phyloP scores from a whole-genome alignment of 2,329 filamentous ascomycete genomes.

The Stenocarpella maydis region DNA sequence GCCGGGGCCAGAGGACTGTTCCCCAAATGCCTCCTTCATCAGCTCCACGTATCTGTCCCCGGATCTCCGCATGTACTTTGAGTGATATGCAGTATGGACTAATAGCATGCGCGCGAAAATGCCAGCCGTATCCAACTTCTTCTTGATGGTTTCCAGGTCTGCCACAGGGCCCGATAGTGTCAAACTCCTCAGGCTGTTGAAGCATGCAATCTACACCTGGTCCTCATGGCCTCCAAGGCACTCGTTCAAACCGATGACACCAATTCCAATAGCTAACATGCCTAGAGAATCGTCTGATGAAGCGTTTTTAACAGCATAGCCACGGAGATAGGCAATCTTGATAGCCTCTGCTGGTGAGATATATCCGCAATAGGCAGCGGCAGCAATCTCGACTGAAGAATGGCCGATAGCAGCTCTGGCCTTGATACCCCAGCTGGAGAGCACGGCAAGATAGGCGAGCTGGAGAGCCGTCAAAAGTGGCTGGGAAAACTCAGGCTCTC shows the following conservation, averaged over 20 bases:
- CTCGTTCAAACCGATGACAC: neutral
- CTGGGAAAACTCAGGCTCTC: slow-evolving; percentile 12
- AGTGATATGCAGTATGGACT: slow-evolving; percentile 46
- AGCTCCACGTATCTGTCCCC: too few relatives aligned
- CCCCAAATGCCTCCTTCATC: too few relatives aligned
- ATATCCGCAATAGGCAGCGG: slow-evolving; percentile 44
- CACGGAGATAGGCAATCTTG: slow-evolving; percentile 46
- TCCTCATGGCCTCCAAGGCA: neutral
- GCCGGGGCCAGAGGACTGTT: too few relatives aligned
- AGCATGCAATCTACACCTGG: neutral
- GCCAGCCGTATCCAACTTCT: neutral
- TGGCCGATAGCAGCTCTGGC: slow-evolving; percentile 46
- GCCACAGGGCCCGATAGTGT: slow-evolving; percentile 46
- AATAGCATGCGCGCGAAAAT: slow-evolving; percentile 43
- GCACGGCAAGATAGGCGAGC: slow-evolving; percentile 45
- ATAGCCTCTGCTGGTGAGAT: slow-evolving; percentile 42
- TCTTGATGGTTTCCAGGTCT: slow-evolving; percentile 35
- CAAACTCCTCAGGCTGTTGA: slow-evolving; percentile 40
- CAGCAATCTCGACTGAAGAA: slow-evolving; percentile 50
- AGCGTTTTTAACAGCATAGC: slow-evolving; percentile 18
- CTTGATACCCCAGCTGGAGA: slow-evolving; percentile 40
- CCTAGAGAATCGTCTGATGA: neutral
- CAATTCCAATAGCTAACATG: slow-evolving; percentile 15
- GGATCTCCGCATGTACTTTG: slow-evolving; percentile 39
- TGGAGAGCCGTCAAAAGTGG: slow-evolving; percentile 49